Evolutionary conservation across 148 eudicot genomes (phyloP), one percentile per base, ranked within the genome.

Genomic region (Rhododendron griersonianum): DNA sequence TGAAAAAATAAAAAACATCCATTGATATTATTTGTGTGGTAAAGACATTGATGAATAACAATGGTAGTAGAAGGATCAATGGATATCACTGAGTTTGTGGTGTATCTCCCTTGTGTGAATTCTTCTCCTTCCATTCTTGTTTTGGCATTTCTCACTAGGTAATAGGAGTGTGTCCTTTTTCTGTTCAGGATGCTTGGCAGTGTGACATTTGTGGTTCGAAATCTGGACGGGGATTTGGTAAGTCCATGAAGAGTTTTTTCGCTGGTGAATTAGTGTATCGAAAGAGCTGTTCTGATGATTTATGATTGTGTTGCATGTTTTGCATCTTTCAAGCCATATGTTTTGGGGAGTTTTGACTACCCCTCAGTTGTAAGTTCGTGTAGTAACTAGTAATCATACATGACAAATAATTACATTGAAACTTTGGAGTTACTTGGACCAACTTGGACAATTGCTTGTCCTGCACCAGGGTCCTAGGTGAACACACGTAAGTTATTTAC

Each of bases 141-240:
- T 51, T 41, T 86, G 79, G 69, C 50, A 82, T 82, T 75, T 30
- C 81, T 89, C 61, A 69, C 53, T 35, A 59, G 59, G 53, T 16
- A 87, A 76, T 89, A 15, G 53, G 25, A 41, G n/a, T 78, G 84
- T 77, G 82, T 71, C 77, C 47, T 69, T 14, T 79, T 33, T 87
- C 74, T 81, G 45, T 61, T 51, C 87, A 95, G 99, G 98, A 95
- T 92, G 96, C 96, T 88, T 96, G 99, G 98, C 98, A 96, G 83
- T 41, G 98, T 91, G 98, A 96, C 83, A 90, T 96, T 86, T 96
- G 99, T 91, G 94, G 95, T 83, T 94, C 99, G 84, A 94, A 93
- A 88, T 95, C 99, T 80, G 98, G 99, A 89, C 91, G 95, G 83
- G 99, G 99, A 57, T 96, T 95, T 81, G 99, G 99, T 95, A 89